Base-by-base conservation (phyloP, 208 protist species). In the Acanthamoeba sp. region DNA sequence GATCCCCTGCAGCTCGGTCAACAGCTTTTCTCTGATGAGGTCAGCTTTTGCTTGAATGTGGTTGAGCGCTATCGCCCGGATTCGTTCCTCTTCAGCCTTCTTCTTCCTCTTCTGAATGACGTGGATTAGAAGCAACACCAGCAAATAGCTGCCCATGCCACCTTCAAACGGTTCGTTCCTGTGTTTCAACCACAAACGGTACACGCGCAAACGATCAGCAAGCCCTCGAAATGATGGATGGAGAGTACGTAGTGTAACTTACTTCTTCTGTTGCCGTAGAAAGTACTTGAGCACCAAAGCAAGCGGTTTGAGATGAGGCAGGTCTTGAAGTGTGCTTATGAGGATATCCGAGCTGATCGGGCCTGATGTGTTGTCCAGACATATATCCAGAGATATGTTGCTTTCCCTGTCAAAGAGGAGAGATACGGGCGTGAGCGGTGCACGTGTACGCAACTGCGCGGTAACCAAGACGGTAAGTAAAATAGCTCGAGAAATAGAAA, bases 121-220 rank as follows among this genome's bases (percentile, higher is more conserved):
- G 45, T 62, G 29, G 18, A 88, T 88, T n/a, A 88, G 38, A n/a
- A 88, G 80, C 36, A 88, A 32, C 36, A 88, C 80, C 48, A 88
- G 48, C 80, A 88, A 55, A 34, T 88, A 88, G 24, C 48, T 64
- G 20, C 80, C 80, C 80, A 88, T 88, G 38, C 80, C 80, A 20
- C 80, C 80, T 24, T 57, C 52, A 40, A 64, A 88, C 6, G 80
- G 32, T 57, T 88, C 80, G 36, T 88, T 88, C 52, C 42, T 78
- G 29, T 5, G 10, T 36, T 14, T 78, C n/a, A 40, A 24, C 48
- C 16, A 71, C 27, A 20, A 22, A 12, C 12, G 24, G 12, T 12
- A 38, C 29, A 71, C 24, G 32, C 32, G 29, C 36, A 7, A 45
- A 36, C 16, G 38, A 42, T 48, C 3, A 27, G 55, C 55, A 59